These are phyloP conservation scores for Pythium vanterpoolii DNA, from an alignment of 352 stramenopile genomes.

Conservation along the genomic window DNA sequence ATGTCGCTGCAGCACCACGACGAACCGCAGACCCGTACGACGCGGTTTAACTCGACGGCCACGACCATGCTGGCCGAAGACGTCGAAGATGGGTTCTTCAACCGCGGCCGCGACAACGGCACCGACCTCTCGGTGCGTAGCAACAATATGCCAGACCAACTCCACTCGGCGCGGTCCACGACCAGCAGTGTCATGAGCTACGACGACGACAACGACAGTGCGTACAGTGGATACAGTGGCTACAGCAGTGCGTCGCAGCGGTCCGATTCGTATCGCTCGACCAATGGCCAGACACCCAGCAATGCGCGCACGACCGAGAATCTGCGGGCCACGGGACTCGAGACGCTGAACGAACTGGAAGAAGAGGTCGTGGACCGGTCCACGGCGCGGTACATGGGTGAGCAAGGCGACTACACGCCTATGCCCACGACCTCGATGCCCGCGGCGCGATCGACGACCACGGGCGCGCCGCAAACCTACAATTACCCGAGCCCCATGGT, in stretches of 20 bases:
- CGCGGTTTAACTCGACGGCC: constrained; percentile 24
- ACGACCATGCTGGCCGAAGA: constrained; percentile 53
- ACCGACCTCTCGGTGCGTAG: constrained; percentile 18
- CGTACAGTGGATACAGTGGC: constrained; percentile 12
- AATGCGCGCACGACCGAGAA: constrained; percentile 28
- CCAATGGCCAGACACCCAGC: constrained; percentile 23
- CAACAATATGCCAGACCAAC: background rate
- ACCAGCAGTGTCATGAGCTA: constrained; percentile 25
- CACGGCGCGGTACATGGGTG: constrained; percentile 31
- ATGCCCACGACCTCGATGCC: background rate
- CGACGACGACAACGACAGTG: constrained; percentile 22
- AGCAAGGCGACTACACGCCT: constrained; percentile 27
- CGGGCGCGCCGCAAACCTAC: background rate
- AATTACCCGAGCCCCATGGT: background rate
- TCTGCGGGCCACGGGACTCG: constrained; percentile 44
- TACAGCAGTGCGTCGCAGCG: constrained; percentile 23
- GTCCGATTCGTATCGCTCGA: constrained; percentile 51
- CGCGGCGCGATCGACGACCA: background rate
- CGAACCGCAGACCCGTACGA: constrained; percentile 11
- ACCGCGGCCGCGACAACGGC: constrained; percentile 12
- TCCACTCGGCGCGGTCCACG: constrained; percentile 21
- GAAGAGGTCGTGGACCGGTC: constrained; percentile 35
- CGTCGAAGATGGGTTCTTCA: constrained; percentile 69
- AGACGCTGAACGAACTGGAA: constrained; percentile 55
- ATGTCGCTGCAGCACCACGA: too few relatives aligned